These are phyloP conservation scores for Diaporthe ampelina DNA, from an alignment of 2,329 filamentous ascomycete species.

Conservation along the genomic window DNA sequence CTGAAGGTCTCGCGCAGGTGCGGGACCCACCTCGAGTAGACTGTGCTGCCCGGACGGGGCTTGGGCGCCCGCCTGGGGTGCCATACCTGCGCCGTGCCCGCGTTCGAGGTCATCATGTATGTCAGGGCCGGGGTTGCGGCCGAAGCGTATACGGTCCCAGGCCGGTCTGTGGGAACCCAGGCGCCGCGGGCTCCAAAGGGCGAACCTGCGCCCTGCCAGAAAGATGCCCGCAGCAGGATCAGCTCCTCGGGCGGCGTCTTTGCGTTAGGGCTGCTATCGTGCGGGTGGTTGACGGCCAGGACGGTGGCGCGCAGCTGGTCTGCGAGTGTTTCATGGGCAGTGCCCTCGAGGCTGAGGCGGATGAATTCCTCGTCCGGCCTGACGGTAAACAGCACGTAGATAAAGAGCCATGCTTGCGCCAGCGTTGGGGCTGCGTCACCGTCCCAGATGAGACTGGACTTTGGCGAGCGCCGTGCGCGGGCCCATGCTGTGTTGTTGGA, in stretches of 20 bases:
- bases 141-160: conserved; percentile 53
- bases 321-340: conserved; percentile 42
- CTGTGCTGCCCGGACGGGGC: conserved; percentile 76
- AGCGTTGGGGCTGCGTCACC: conserved; percentile 57
- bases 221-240: conserved; percentile 66
- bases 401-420: conserved; percentile 66
- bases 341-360: conserved; percentile 61
- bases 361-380: conserved; percentile 63
- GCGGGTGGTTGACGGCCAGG: conserved; percentile 64
- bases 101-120: conserved; percentile 58
- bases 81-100: conserved; percentile 56
- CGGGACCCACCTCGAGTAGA: conserved; percentile 85
- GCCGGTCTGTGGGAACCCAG: conserved; percentile 65
- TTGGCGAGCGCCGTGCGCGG: conserved; percentile 66
- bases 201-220: conserved; percentile 80
- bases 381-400: conserved; percentile 67
- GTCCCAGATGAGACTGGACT: conserved; percentile 61
- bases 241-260: conserved; percentile 50
- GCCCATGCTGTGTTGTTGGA: conserved; percentile 71
- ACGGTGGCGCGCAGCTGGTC: conserved; percentile 55
- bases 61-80: conserved; percentile 81
- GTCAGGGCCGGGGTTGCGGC: conserved; percentile 65
- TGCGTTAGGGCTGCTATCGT: conserved; percentile 45
- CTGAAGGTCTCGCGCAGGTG: conserved; percentile 83
- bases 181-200: conserved; percentile 75